Base-by-base conservation (phyloP, 2,329 filamentous ascomycete genomes). In the Didymella glomerata region DNA sequence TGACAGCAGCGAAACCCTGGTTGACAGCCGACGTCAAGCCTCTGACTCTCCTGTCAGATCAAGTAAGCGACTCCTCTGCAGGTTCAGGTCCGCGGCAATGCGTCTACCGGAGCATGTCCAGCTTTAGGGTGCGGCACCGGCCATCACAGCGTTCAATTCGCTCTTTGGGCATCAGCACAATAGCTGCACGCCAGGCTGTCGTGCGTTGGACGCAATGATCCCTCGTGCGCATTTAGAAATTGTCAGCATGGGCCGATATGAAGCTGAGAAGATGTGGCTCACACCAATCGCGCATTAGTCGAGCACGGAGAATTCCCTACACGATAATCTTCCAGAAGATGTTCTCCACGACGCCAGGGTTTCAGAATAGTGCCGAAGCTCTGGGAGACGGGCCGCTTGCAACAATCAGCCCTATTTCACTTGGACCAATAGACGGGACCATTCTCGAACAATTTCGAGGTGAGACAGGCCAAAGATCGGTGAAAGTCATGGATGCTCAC, bases 361-460 rank as follows among this genome's bases (percentile, higher is more conserved):
- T 67, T 66, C 63, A 59, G 20, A 60, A 51, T 60, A 34, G 25
- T 56, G 60, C 63, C 63, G 63, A 59, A 47, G 40, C 59, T 45
- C 55, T 59, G 57, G 46, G 27, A 47, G 28, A 48, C 34, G 59
- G 62, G 57, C 59, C 61, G 49, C 38, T 49, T 45, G 10, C 18
- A 51, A 40, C 27, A 25, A 38, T 28, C 28, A 48, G n/a, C 45
- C 36, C 41, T 41, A 18, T 18, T 8, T 16, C 13, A 13, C 41
- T 8, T 13, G 3, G 34, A 5, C 46, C 50, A 38, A 59, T 54
- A 34, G 54, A 24, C 11, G 13, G 4, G 6, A 16, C 6, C 25
- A 16, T 42, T 7, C 25, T 54, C 50, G n/a, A 13, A 16, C 41
- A 28, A 10, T 22, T 25, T 36, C 16, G 22, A 32, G 14, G 16